A percentile compares a stretch with the other conserved stretches of the same genome.
These are phyloP conservation scores for Populus tomentosa DNA, from an alignment of 441 rosid genomes.

Conservation along the genomic window DNA sequence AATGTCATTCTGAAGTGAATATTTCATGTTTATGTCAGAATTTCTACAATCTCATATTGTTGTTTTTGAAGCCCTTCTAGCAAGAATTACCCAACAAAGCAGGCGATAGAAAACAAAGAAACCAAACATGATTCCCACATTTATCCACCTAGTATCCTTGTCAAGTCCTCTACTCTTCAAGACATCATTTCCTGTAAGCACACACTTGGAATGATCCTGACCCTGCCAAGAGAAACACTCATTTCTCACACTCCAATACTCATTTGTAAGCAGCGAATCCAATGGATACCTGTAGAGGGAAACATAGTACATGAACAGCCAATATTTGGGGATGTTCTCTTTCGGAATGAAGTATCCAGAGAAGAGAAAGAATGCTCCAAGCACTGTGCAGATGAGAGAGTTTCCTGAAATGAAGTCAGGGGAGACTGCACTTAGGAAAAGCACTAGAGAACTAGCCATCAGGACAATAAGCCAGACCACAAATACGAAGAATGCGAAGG, in stretches of 20 bases:
- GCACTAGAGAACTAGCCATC: conserved; percentile 71
- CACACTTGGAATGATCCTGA: conserved; percentile 29
- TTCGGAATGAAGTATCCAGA: conserved; percentile 85
- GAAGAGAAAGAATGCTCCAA: conserved; percentile 79
- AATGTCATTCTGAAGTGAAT: no score
- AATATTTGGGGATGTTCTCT: conserved; percentile 64
- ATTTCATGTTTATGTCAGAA: no score
- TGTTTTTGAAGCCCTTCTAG: conserved; percentile 61
- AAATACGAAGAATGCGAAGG: conserved; percentile 65
- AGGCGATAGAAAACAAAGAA: conserved; percentile 75
- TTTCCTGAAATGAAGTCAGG: conserved; percentile 75
- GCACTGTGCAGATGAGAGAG: conserved; percentile 71
- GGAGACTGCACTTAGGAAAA: conserved; percentile 70
- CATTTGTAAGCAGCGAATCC: conserved; percentile 66
- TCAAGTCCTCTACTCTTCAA: conserved; percentile 69
- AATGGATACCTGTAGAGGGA: conserved; percentile 81
- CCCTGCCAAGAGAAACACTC: conserved; percentile 60
- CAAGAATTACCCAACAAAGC: conserved; percentile 77
- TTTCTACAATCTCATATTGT: conserved; percentile 21
- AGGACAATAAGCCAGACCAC: conserved; percentile 60
- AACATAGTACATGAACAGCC: conserved; percentile 84
- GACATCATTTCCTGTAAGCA: conserved; percentile 68
- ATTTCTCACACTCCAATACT: conserved; percentile 62
- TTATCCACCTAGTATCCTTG: conserved; percentile 61
- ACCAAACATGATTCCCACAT: conserved; percentile 83